Evolutionary conservation across 495 filamentous ascomycete species (phyloP).

Genomic region (Penicillium malachiteum): DNA sequence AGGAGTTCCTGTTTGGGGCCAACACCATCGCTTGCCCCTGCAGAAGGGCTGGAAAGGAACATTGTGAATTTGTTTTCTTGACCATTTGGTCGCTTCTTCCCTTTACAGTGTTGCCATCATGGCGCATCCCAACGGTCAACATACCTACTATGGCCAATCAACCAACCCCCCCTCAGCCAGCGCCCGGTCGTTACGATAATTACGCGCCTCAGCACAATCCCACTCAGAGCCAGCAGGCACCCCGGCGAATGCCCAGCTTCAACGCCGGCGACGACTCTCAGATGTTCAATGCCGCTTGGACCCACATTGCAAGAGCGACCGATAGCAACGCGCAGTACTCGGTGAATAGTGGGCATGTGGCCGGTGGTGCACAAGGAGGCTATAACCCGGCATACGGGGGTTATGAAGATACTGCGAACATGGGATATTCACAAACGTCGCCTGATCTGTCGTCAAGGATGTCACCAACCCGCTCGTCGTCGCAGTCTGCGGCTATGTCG

Average conservation of each 20-base stretch:
- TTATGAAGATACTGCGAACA: constrained; percentile 40
- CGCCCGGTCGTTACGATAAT: constrained; percentile 20
- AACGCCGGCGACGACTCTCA: constrained; percentile 73
- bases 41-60: not conserved
- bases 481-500: constrained; percentile 47
- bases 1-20: not conserved
- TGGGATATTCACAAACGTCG: constrained; percentile 33
- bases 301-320: constrained; percentile 31
- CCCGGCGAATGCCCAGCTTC: constrained; percentile 68
- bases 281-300: constrained; percentile 42
- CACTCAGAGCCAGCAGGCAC: constrained; percentile 29
- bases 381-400: constrained; percentile 28
- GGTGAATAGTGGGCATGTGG: constrained; percentile 11
- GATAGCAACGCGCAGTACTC: constrained; percentile 29
- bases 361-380: constrained; percentile 15
- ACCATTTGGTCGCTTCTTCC: not conserved
- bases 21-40: not conserved
- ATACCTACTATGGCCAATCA: constrained; percentile 43
- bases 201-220: constrained; percentile 23
- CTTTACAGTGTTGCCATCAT: constrained; percentile 23
- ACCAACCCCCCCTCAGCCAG: constrained; percentile 32
- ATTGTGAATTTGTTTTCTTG: not conserved
- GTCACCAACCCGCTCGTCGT: constrained; percentile 46
- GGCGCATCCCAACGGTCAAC: constrained; percentile 52
- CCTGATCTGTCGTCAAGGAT: constrained; percentile 41